Evolutionary conservation across 2,329 filamentous ascomycete species (phyloP).

Genomic region (Geosmithia putterillii): DNA sequence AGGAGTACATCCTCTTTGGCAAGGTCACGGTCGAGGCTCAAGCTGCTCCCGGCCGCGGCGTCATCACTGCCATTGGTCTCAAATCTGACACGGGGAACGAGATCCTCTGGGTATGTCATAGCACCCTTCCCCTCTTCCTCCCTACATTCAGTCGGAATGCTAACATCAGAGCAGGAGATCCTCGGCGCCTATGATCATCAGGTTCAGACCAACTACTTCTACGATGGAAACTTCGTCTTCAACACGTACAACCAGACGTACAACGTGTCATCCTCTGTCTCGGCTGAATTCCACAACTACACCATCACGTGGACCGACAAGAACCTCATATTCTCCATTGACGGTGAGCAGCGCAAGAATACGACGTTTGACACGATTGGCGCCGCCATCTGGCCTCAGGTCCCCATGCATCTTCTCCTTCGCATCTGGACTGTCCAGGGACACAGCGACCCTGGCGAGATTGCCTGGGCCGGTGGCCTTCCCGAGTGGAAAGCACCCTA

Average conservation of each 20-base stretch:
- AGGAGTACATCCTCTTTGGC: conserved; percentile 80
- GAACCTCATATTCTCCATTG: conserved; percentile 46
- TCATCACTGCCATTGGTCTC: conserved; percentile 66
- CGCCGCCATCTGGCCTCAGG: conserved; percentile 49
- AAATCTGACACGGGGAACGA: conserved; percentile 71
- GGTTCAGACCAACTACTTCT: conserved; percentile 73
- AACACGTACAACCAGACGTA: conserved; percentile 37
- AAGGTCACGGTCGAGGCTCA: conserved; percentile 58
- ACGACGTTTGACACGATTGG: conserved; percentile 31
- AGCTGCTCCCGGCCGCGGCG: conserved; percentile 58
- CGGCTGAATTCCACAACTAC: conserved; percentile 46
- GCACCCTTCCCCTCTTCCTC: not conserved
- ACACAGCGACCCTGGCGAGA: conserved; percentile 41
- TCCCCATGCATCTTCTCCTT: conserved; percentile 54
- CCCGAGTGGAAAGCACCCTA: conserved; percentile 17
- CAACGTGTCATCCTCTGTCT: conserved; percentile 24
- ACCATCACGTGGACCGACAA: conserved; percentile 54
- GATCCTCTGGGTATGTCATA: conserved; percentile 31
- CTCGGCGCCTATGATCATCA: conserved; percentile 26
- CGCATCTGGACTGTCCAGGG: conserved; percentile 43
- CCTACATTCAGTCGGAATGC: not conserved
- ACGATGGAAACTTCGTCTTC: conserved; percentile 48
- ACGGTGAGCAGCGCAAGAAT: conserved; percentile 23
- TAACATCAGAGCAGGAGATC: conserved; percentile 9
- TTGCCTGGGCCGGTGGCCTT: conserved; percentile 54